These are phyloP conservation scores for Aspergillus fumigatiaffinis DNA, from an alignment of 2,329 filamentous ascomycete genomes.

Conservation along the genomic window DNA sequence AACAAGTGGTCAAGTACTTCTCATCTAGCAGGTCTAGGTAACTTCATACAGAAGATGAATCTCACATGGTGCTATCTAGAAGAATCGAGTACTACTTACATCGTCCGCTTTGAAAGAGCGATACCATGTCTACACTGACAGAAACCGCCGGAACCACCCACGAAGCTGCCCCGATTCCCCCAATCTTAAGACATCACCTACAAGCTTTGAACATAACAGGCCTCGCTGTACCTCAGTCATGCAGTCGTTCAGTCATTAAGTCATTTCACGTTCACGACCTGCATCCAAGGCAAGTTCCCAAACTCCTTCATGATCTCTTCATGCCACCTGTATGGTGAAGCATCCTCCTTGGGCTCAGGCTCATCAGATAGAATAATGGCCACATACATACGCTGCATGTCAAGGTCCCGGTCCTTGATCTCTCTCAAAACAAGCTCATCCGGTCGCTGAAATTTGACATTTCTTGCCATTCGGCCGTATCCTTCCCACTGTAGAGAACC, in stretches of 20 bases:
- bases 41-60: neutral
- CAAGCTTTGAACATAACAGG: neutral
- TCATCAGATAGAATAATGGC: constrained; percentile 63
- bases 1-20: too few relatives aligned
- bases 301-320: constrained; percentile 4
- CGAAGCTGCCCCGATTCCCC: neutral
- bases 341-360: constrained; percentile 50
- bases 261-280: neutral
- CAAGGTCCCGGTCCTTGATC: constrained; percentile 48
- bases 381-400: constrained; percentile 52
- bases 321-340: neutral
- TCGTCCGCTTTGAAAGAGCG: neutral
- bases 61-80: neutral
- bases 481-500: constrained; percentile 44
- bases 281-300: constrained; percentile 1
- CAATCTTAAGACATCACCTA: neutral
- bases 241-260: neutral
- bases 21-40: neutral
- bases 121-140: neutral
- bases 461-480: constrained; percentile 33
- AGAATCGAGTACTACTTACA: neutral
- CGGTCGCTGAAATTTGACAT: constrained; percentile 48
- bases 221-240: neutral
- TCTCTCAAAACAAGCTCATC: constrained; percentile 61
- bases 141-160: neutral